A percentile compares a stretch with the other conserved stretches of the same genome.
These are phyloP conservation scores for Xylariaceae sp. DNA, from an alignment of 2,329 filamentous ascomycete genomes.

Conservation along the genomic window DNA sequence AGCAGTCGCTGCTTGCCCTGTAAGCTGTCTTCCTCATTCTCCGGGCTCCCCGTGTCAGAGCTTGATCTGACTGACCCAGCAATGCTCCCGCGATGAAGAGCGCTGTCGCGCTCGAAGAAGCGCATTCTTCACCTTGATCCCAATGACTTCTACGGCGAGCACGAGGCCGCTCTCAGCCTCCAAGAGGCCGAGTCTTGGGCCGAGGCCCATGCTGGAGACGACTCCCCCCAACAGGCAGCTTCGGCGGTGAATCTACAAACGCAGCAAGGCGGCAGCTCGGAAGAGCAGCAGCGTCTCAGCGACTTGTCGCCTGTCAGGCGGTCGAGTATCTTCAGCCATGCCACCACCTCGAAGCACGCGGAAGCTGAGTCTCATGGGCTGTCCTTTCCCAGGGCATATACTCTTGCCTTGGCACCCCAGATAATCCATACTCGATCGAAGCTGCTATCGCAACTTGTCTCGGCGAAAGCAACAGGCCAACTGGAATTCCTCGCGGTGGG, in stretches of 20 bases:
- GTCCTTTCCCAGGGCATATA: slow-evolving; percentile 66
- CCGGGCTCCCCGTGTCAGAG: slow-evolving; percentile 8
- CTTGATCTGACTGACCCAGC: slow-evolving; percentile 66
- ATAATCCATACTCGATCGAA: slow-evolving; percentile 77
- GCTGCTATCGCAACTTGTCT: slow-evolving; percentile 74
- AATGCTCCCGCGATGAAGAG: slow-evolving; percentile 51
- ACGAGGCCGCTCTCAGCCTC: slow-evolving; percentile 78
- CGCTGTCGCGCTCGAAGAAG: slow-evolving; percentile 85
- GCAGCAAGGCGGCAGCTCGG: too few species aligned
- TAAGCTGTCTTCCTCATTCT: slow-evolving; percentile 34
- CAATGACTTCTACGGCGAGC: slow-evolving; percentile 80
- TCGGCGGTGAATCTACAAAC: too few species aligned
- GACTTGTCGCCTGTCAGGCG: neutral
- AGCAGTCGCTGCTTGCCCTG: slow-evolving; percentile 74
- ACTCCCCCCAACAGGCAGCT: too few species aligned
- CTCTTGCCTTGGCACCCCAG: slow-evolving; percentile 75
- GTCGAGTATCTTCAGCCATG: slow-evolving; percentile 27
- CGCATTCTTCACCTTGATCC: slow-evolving; percentile 84
- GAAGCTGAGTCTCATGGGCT: slow-evolving; percentile 35
- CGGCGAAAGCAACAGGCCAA: slow-evolving; percentile 79
- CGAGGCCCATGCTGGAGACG: slow-evolving; percentile 25
- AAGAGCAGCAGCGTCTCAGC: too few species aligned
- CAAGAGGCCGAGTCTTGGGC: slow-evolving; percentile 75
- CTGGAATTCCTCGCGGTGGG: slow-evolving; percentile 91
- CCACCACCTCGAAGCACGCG: slow-evolving; percentile 30